These are phyloP conservation scores for Purpureocillium takamizusanense DNA, from an alignment of 2,329 filamentous ascomycete genomes.

Conservation along the genomic window DNA sequence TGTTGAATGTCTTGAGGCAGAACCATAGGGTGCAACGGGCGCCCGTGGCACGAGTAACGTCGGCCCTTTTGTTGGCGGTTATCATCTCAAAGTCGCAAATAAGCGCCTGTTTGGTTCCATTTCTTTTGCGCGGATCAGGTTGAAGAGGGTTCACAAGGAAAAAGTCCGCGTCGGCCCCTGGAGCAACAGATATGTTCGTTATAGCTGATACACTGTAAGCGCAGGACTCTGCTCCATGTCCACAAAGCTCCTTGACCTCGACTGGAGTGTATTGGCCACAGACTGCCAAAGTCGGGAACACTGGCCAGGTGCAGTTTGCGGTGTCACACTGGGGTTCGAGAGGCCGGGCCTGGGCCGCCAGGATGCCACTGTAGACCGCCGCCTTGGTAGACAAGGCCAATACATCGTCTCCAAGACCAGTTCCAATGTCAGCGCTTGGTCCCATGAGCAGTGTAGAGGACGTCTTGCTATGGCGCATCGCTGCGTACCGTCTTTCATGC, in stretches of 20 bases:
- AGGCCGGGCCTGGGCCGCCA: conserved; percentile 17
- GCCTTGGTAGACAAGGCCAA: conserved; percentile 25
- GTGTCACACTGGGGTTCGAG: conserved; percentile 18
- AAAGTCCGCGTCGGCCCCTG: conserved; percentile 12
- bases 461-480: too few relatives aligned
- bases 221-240: conserved; percentile 14
- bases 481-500: conserved; percentile 7
- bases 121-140: conserved; percentile 3
- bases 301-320: conserved; percentile 25
- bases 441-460: too few relatives aligned
- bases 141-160: conserved; percentile 19
- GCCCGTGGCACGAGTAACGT: conserved; percentile 11
- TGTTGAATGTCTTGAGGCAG: conserved; percentile 22
- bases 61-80: conserved; percentile 14
- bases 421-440: too few relatives aligned
- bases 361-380: conserved; percentile 27
- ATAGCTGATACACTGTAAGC: conserved; percentile 18
- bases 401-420: conserved; percentile 8
- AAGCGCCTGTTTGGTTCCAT: conserved; percentile 14
- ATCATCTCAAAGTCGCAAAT: conserved; percentile 27
- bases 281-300: conserved; percentile 24
- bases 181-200: conserved; percentile 15
- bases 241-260: conserved; percentile 9
- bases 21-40: conserved; percentile 27
- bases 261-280: conserved; percentile 21